Evolutionary conservation across 352 stramenopile genomes (phyloP), one percentile per base, ranked within the genome.

Genomic region (Phytopythium oedochilum): DNA sequence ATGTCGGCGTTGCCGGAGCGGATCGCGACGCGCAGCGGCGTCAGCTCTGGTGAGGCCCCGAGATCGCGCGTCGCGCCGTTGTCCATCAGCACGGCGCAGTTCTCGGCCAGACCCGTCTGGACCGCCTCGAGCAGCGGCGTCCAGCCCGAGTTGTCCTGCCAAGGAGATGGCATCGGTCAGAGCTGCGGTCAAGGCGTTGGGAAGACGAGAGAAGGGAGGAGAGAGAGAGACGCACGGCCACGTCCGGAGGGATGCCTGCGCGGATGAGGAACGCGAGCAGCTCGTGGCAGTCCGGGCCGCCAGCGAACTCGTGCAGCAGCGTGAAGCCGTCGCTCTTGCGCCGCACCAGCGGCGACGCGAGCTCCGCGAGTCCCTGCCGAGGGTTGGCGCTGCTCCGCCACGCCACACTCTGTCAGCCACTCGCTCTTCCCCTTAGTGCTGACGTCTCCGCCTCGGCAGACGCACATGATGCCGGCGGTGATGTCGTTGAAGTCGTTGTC

Each of bases 41-140:
- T 85, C 39, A 88, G 57, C 0, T 70, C 60, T 7, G 46, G 53
- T 15, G 69, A 55, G 0, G 63, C 61, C 5, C 32, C 48, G 5
- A 86, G 53, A 40, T 85, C 60, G 0, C 73, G 71, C 6, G 56
- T 78, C 10, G 73, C 75, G 17, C 71, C 71, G n/a, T 64, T 55
- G 14, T 65, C 70, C 5, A 86, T 35, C 22, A 86, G 57, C 22
- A 73, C 67, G 45, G 73, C 59, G 32, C 75, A 83, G n/a, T 73
- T 74, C 22, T 42, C 54, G 49, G 83, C 69, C 49, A 82, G 75
- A 3, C 73, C 78, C 59, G 85, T 75, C 43, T 88, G 75, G 5
- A 73, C 71, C 6, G 75, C 78, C 43, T 88, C 78, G 8, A 88
- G 71, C 57, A 86, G 55, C 23, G 78, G 75, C 40, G 73, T 86